Conservation (phyloP, 208 protist genomes). For the Angomonas ambiguus region DNA sequence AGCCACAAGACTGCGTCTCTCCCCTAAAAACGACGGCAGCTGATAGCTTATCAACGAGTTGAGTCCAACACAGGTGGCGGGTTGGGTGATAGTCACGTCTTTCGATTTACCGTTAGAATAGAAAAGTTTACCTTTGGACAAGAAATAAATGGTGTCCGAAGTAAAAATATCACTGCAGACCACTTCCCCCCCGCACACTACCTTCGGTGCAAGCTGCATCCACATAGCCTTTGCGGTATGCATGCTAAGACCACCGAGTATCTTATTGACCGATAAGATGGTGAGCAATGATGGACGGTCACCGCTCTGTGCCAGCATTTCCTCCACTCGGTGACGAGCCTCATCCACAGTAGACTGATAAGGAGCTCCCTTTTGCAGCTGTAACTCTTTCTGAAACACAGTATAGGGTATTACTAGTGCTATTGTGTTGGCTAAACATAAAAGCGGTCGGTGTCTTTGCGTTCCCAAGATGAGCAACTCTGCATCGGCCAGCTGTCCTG, state of each 20-base stretch:
- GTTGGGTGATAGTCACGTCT: neutral
- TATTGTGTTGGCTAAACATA: constrained; percentile 40
- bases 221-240: constrained; percentile 27
- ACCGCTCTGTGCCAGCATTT: constrained; percentile 13
- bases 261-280: constrained; percentile 34
- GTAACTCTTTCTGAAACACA: constrained; percentile 19
- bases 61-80: constrained; percentile 31
- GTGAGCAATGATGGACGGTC: constrained; percentile 27
- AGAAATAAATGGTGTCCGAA: constrained; percentile 53
- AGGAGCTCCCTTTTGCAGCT: constrained; percentile 15
- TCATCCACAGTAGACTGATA: constrained; percentile 19
- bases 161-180: constrained; percentile 59
- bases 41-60: constrained; percentile 39
- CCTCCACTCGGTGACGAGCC: constrained; percentile 26
- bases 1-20: constrained; percentile 22
- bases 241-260: constrained; percentile 33
- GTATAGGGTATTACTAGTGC: constrained; percentile 38
- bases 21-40: constrained; percentile 26
- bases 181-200: constrained; percentile 36
- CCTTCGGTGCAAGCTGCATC: constrained; percentile 38
- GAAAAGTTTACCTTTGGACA: constrained; percentile 38
- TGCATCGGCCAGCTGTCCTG: constrained; percentile 45
- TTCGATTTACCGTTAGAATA: neutral
- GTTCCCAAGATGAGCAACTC: constrained; percentile 56
- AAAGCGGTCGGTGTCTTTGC: constrained; percentile 35